Evolutionary conservation across 2,329 filamentous ascomycete genomes (phyloP).

Genomic region (Tolypocladium album): DNA sequence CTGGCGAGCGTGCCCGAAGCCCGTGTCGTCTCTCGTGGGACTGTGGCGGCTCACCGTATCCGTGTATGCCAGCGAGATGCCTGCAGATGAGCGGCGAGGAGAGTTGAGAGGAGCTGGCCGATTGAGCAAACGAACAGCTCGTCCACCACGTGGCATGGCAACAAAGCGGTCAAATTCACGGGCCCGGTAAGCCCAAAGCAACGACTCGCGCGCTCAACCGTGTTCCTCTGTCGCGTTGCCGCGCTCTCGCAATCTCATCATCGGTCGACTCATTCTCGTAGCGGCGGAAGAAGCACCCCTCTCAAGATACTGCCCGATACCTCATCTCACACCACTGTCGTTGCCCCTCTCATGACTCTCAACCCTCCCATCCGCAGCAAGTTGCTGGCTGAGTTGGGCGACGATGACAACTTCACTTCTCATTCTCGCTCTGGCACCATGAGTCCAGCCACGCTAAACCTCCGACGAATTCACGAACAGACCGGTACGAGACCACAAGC

Average conservation of each 20-base stretch:
- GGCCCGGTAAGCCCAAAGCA: not conserved
- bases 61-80: not conserved
- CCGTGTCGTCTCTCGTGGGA: not conserved
- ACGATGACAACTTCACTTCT: constrained; percentile 16
- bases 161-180: not conserved
- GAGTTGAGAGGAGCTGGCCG: not conserved
- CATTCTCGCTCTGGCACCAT: constrained; percentile 22
- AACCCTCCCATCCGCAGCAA: constrained; percentile 18
- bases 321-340: not conserved
- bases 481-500: constrained; percentile 40
- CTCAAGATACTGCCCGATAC: not conserved
- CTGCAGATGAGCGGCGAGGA: not conserved
- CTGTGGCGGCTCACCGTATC: not conserved
- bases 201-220: not conserved
- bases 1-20: not conserved
- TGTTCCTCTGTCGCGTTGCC: not conserved
- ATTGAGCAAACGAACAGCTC: not conserved
- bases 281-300: not conserved
- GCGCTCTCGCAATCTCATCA: not conserved
- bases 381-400: constrained; percentile 11
- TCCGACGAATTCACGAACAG: constrained; percentile 53
- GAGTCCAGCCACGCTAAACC: constrained; percentile 52
- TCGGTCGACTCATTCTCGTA: not conserved
- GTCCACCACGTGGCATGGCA: not conserved
- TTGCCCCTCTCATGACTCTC: constrained; percentile 17